phyloP scores from a whole-genome alignment of 169 alveolate species.

The Theileria parva region DNA sequence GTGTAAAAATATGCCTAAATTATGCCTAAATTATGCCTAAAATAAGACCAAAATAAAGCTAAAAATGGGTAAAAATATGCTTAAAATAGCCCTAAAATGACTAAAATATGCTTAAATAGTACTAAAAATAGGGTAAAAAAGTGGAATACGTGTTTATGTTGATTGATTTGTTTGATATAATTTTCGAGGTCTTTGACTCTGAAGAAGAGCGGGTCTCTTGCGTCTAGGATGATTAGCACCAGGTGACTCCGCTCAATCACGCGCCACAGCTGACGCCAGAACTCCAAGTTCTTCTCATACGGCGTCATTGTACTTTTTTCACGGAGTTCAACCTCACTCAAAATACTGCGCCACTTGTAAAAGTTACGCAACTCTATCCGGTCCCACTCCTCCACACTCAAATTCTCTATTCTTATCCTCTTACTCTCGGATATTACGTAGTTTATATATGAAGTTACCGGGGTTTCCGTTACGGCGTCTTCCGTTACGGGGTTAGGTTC shows the following conservation, averaged over 20 bases:
- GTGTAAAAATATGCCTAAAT: too few species aligned
- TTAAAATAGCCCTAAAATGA: too few species aligned
- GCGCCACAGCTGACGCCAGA: slow-evolving; percentile 99
- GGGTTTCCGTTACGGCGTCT: too few species aligned
- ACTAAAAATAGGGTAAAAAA: too few species aligned
- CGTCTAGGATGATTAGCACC: slow-evolving; percentile 94
- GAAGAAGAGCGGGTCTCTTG: slow-evolving; percentile 96
- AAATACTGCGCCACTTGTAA: slow-evolving; percentile 74
- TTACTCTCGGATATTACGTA: slow-evolving; percentile 29
- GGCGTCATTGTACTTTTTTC: slow-evolving; percentile 94
- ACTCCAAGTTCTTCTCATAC: slow-evolving; percentile 96
- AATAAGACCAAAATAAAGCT: too few species aligned
- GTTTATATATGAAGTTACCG: slow-evolving; percentile 43
- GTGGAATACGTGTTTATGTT: slow-evolving; percentile 76
- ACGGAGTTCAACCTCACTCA: slow-evolving; percentile 83
- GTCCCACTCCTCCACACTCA: slow-evolving; percentile 63
- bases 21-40: too few species aligned
- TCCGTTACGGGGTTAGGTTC: too few species aligned
- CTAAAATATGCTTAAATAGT: too few species aligned
- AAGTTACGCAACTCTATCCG: slow-evolving; percentile 68
- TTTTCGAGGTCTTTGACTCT: slow-evolving; percentile 85
- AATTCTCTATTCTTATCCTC: slow-evolving; percentile 24
- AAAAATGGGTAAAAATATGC: too few species aligned
- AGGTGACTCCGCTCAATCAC: slow-evolving; percentile 94
- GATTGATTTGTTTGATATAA: slow-evolving; percentile 88